phyloP scores from a whole-genome alignment of 441 rosid species.

The Heliophila coronopifolia region DNA sequence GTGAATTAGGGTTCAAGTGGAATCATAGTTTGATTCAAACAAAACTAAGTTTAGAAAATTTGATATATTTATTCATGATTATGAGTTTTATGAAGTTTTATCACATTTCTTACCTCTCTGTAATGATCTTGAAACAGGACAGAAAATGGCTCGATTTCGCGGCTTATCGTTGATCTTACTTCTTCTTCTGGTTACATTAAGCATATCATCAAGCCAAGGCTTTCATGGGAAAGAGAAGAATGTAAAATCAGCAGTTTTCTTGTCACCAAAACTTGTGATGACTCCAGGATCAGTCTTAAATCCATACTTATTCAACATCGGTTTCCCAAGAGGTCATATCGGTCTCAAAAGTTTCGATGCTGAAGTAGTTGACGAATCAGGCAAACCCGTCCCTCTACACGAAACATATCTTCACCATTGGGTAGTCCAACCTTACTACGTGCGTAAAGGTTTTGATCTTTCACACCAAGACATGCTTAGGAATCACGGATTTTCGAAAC shows the following conservation, averaged over 20 bases:
- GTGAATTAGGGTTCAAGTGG: too few relatives aligned
- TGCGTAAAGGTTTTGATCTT: constrained; percentile 21
- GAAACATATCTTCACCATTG: constrained; percentile 94
- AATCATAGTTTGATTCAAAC: too few relatives aligned
- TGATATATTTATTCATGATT: neutral
- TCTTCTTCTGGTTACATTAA: constrained; percentile 25
- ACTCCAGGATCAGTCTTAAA: constrained; percentile 73
- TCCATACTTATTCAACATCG: constrained; percentile 41
- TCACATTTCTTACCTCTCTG: neutral
- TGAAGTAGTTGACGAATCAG: constrained; percentile 62
- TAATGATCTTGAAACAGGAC: constrained; percentile 29
- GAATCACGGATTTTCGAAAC: constrained; percentile 18
- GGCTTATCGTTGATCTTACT: constrained; percentile 29
- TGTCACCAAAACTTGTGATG: constrained; percentile 56
- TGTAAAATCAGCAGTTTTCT: constrained; percentile 47
- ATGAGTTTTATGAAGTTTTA: neutral
- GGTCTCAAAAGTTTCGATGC: constrained; percentile 61
- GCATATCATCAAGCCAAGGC: constrained; percentile 27
- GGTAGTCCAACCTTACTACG: constrained; percentile 44
- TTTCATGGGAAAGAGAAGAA: constrained; percentile 19
- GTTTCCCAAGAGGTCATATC: constrained; percentile 82
- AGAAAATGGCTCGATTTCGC: constrained; percentile 28
- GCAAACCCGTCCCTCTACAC: constrained; percentile 62
- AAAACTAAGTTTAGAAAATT: neutral
- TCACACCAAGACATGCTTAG: constrained; percentile 8